Evolutionary conservation across 345 rosid genomes (phyloP), one percentile per base, ranked within the genome.

Genomic region (Limnanthes douglasii): DNA sequence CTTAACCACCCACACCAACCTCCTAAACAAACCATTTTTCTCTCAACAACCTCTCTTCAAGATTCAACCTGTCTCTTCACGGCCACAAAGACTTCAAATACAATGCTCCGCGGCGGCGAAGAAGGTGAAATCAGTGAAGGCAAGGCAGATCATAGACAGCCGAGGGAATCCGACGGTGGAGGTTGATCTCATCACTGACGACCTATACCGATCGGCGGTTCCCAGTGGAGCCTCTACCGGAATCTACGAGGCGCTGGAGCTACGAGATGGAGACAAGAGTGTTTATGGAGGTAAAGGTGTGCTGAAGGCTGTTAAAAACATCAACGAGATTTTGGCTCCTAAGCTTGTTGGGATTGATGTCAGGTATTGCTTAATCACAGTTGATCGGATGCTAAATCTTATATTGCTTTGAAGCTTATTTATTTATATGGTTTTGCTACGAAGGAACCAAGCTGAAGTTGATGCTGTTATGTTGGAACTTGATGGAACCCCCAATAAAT

Each of bases 191-290:
- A 29, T 90, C 42, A 80, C 94, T 1, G 93, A 67, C 43, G 64
- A 63, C 31, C 73, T 80, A 33, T 80, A 70, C 51, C 75, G 96
- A 33, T 90, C 96, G 4, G 94, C 96, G 4, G 96, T 90, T 25
- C 98, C 98, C 0, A 90, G 96, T 56, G 98, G 96, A 25, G 98
- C 96, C 15, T 90, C 98, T 18, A 90, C 94, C 13, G 98, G 96
- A 66, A 77, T 84, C 78, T 80, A 90, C 29, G 96, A 90, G 61
- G 96, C 96, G 5, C 52, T 84, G 23, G 96, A 90, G 70, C 94
- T 90, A 25, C 70, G 96, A 48, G 96, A 90, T 41, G 96, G 93
- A 0, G 94, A 90, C 19, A 72, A 75, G 51, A 57, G 62, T 22
- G 74, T 80, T 1, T 90, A 77, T 48, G 94, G 94, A 10, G 96